Evolutionary conservation across 2,329 filamentous ascomycete species (phyloP).

Genomic region (Aschersonia sp.): DNA sequence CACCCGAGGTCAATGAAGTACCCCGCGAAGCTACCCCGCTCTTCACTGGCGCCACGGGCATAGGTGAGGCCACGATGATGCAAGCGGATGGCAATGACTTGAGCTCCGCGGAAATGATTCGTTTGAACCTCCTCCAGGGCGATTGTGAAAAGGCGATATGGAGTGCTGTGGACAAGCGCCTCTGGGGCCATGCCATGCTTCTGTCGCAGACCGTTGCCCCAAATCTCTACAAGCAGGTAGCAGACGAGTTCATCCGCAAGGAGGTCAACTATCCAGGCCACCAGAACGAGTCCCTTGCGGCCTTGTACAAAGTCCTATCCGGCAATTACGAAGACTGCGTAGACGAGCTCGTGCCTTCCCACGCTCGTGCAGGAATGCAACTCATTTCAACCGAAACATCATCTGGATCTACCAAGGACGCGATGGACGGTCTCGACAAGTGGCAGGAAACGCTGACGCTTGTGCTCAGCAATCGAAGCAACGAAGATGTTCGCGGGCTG

Average conservation of each 20-base stretch:
- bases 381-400: conserved; percentile 66
- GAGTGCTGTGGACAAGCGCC: conserved; percentile 78
- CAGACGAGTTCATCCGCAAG: conserved; percentile 88
- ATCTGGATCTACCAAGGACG: conserved; percentile 50
- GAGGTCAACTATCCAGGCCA: conserved; percentile 74
- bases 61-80: conserved; percentile 19
- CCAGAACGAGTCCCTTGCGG: conserved; percentile 76
- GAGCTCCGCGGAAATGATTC: conserved; percentile 55
- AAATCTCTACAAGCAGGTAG: conserved; percentile 81
- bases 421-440: conserved; percentile 73
- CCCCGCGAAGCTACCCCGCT: conserved; percentile 7
- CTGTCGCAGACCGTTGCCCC: conserved; percentile 66
- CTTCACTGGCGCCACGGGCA: conserved; percentile 11
- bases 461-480: conserved; percentile 75
- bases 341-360: conserved; percentile 86
- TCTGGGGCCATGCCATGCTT: conserved; percentile 95
- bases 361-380: conserved; percentile 81
- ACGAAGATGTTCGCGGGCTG: conserved; percentile 63
- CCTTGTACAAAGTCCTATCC: conserved; percentile 84
- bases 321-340: conserved; percentile 91
- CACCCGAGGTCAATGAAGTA: conserved; percentile 30
- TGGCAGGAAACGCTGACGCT: conserved; percentile 86
- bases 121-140: conserved; percentile 59
- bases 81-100: conserved; percentile 55
- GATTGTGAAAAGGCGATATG: conserved; percentile 86